A percentile compares a stretch with the other conserved stretches of the same genome.
Conservation (phyloP, 495 filamentous ascomycete species). For the Penicillium ucsense region DNA sequence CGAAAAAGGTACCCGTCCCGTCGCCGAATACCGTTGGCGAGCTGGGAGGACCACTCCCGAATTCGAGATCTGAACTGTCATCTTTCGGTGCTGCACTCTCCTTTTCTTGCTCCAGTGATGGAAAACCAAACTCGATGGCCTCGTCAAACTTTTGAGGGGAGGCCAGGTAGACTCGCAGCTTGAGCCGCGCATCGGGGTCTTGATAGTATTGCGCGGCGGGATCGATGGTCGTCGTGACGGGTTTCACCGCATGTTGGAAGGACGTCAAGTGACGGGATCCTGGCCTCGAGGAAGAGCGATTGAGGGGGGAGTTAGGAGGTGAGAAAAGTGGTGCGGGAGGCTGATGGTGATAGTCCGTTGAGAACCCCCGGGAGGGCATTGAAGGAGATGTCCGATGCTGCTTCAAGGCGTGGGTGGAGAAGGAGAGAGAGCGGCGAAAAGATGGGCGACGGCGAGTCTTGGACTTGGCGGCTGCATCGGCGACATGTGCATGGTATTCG, state of each 20-base stretch:
- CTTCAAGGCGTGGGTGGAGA: conserved; percentile 15
- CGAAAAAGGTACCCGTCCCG: conserved; percentile 34
- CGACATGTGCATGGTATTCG: conserved; percentile 40
- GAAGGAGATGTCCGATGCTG: conserved; percentile 7
- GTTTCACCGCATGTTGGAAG: conserved; percentile 18
- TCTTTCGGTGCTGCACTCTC: conserved; percentile 14
- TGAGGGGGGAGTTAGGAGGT: conserved; percentile 13
- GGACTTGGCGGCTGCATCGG: conserved; percentile 15
- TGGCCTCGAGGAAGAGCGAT: conserved; percentile 32
- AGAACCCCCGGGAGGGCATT: conserved; percentile 8
- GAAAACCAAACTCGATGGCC: conserved; percentile 88
- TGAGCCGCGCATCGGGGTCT: conserved; percentile 81
- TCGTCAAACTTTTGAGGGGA: conserved; percentile 95
- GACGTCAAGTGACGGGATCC: conserved; percentile 16
- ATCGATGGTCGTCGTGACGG: conserved; percentile 53
- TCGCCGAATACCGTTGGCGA: conserved; percentile 1
- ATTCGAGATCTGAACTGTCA: conserved; percentile 3
- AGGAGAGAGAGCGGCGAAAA: conserved; percentile 41
- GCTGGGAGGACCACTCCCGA: neutral
- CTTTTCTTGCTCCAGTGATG: conserved; percentile 42
- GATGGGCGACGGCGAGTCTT: conserved; percentile 24
- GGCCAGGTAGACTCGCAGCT: conserved; percentile 77
- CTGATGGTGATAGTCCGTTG: neutral
- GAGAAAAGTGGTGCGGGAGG: conserved; percentile 10
- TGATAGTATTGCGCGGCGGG: conserved; percentile 74